A percentile compares a stretch with the other conserved stretches of the same genome.
Conservation (phyloP, 768 basidiomycete genomes). For the Amanita fuliginea region DNA sequence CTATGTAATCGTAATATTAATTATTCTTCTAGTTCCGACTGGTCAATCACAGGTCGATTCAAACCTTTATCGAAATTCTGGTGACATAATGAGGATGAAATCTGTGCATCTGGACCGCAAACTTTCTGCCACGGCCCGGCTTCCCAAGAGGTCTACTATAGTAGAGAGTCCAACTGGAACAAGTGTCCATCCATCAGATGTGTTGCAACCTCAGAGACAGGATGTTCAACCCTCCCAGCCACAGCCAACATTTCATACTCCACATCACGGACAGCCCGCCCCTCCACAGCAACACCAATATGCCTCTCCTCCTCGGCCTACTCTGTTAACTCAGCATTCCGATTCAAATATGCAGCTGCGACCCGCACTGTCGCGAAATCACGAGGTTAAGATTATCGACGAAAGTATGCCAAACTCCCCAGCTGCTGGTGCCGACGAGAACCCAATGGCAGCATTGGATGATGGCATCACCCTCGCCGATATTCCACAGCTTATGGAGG, state of each 20-base stretch:
- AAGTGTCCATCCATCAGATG: conserved; percentile 66
- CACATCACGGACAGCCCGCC: conserved; percentile 20
- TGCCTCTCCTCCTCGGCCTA: conserved; percentile 22
- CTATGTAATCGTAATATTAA: conserved; percentile 2
- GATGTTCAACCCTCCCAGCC: conserved; percentile 27
- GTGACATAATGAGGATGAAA: conserved; percentile 91
- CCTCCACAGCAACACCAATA: conserved; percentile 18
- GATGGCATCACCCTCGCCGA: conserved; percentile 91
- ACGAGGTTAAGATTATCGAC: conserved; percentile 83
- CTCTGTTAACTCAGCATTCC: conserved; percentile 29
- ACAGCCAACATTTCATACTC: conserved; percentile 20
- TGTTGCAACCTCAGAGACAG: conserved; percentile 34
- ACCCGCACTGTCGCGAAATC: conserved; percentile 65
- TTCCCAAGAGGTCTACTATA: conserved; percentile 91
- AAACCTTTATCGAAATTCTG: conserved; percentile 78
- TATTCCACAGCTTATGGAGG: conserved; percentile 87
- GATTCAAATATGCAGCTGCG: conserved; percentile 34
- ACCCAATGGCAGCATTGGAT: conserved; percentile 32
- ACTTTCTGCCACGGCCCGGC: conserved; percentile 81
- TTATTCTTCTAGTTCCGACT: conserved; percentile 14
- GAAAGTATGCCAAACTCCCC: conserved; percentile 69
- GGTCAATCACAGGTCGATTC: conserved; percentile 32
- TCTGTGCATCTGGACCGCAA: conserved; percentile 93
- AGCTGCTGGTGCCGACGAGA: conserved; percentile 36
- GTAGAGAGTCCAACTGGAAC: conserved; percentile 91